Evolutionary conservation across 768 basidiomycete species (phyloP), one percentile per base, ranked within the genome.

Genomic region (Psilocybe sp.): DNA sequence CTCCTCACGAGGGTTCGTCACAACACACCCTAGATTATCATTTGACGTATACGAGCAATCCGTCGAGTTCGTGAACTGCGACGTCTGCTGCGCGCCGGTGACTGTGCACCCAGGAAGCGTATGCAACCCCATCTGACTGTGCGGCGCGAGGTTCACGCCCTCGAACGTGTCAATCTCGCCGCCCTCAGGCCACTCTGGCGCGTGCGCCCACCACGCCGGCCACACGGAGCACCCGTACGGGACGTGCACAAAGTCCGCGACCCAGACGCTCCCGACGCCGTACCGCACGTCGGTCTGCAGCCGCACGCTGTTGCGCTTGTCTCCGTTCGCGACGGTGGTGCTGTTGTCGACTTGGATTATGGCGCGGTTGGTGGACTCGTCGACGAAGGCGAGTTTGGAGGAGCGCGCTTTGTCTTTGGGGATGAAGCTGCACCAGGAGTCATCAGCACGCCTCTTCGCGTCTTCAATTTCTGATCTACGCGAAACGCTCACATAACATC

Each of bases 161-260:
- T 94, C 91, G 51, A 93, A 80, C 9, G 86, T 87, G 64, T 93
- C 92, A 53, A 88, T 85, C 61, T 89, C 85, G 20, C 76, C 84
- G 54, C 84, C 85, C 11, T 63, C 61, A 2, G 86, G 86, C 85
- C 86, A 87, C 15, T 66, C 59, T 10, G 73, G 65, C 1, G 83
- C 76, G 59, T 81, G 78, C 14, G 79, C 77, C 77, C 77, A 79
- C 75, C 78, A 83, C 16, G 82, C 81, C 13, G 84, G 82, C 84
- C 85, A 86, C 20, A 85, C 84, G 5, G 84, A 84, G 58, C 85
- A 86, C 84, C 83, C 82, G 47, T 72, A 86, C 1, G 85, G 85
- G 15, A 82, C 73, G 64, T 87, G 85, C 42, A 77, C 64, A 64
- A 85, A 74, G 61, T 88, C 84, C 33, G 80, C 74, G 14, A 81